A percentile compares a stretch with the other conserved stretches of the same genome.
Evolutionary conservation across 352 stramenopile species (phyloP).

Genomic region (Globisporangium solare): DNA sequence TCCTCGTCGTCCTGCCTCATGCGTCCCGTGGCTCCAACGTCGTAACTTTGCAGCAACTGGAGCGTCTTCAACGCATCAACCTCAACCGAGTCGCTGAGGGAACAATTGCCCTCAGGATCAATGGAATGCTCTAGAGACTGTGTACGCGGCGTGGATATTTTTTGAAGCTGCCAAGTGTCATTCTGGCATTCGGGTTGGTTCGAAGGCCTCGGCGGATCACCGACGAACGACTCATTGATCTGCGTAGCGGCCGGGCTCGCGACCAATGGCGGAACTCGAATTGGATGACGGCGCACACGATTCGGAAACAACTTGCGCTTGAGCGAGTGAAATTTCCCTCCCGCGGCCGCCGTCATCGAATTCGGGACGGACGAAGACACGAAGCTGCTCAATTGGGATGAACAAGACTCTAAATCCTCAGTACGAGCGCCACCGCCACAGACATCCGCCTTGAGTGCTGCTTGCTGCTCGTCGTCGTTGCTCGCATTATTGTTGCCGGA

Average conservation of each 20-base stretch:
- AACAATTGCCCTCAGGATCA: too few species aligned
- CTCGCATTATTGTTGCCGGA: constrained; percentile 13
- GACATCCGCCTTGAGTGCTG: neutral
- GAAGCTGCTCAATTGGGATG: neutral
- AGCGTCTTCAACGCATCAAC: too few species aligned
- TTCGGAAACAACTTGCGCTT: constrained; percentile 58
- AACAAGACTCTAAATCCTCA: neutral
- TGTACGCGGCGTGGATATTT: too few species aligned
- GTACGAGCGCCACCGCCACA: too few species aligned
- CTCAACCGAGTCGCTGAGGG: too few species aligned
- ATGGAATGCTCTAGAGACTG: too few species aligned
- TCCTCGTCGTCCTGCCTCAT: constrained; percentile 1
- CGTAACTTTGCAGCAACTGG: too few species aligned
- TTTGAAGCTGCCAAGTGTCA: neutral
- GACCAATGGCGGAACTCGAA: constrained; percentile 34
- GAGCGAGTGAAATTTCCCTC: constrained; percentile 38
- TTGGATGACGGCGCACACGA: constrained; percentile 38
- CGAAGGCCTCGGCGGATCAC: neutral
- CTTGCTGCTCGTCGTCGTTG: neutral
- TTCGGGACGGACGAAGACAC: too few species aligned
- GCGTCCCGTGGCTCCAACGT: too few species aligned
- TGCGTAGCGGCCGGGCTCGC: constrained; percentile 33
- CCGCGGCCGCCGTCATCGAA: neutral
- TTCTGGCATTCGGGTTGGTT: constrained; percentile 3
- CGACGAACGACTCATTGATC: too few species aligned